Conservation (phyloP, 1,284 basidiomycete species). For the Xerocomus amazonicus region DNA sequence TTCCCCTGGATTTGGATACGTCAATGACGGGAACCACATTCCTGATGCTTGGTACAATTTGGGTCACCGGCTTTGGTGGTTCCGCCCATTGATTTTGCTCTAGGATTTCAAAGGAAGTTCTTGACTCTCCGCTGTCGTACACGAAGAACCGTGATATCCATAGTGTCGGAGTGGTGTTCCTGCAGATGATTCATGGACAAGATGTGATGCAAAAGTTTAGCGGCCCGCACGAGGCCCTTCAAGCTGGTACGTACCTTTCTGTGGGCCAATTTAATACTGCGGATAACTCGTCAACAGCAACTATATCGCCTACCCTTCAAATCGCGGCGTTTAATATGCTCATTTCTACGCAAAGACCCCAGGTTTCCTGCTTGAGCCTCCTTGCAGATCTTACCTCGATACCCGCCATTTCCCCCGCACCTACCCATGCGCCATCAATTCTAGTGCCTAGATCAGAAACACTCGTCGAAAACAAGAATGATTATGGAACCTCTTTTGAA, state of each 20-base stretch:
- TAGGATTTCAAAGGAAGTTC: constrained; percentile 65
- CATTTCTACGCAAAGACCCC: constrained; percentile 50
- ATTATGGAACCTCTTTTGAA: constrained; percentile 52
- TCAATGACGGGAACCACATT: constrained; percentile 39
- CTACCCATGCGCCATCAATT: constrained; percentile 23
- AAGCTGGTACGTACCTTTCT: constrained; percentile 36
- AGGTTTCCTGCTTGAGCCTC: constrained; percentile 47
- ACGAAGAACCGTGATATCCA: constrained; percentile 72
- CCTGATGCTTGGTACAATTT: constrained; percentile 59
- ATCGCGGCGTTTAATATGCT: constrained; percentile 56
- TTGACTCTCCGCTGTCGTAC: constrained; percentile 68
- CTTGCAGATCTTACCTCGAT: constrained; percentile 37
- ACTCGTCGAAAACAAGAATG: constrained; percentile 39
- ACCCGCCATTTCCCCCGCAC: constrained; percentile 15
- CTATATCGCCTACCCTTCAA: constrained; percentile 48
- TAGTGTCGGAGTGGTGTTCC: constrained; percentile 63
- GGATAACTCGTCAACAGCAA: constrained; percentile 36
- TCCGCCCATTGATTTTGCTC: not conserved
- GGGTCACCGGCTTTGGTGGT: not conserved
- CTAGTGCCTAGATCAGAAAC: constrained; percentile 31
- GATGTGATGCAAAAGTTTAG: constrained; percentile 52
- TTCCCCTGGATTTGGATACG: constrained; percentile 37
- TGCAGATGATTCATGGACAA: constrained; percentile 75
- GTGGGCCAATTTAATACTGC: not conserved
- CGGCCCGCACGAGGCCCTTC: constrained; percentile 44